A percentile compares a stretch with the other conserved stretches of the same genome.
These are phyloP conservation scores for Tricholoma furcatifolium DNA, from an alignment of 768 basidiomycete genomes.

Conservation along the genomic window DNA sequence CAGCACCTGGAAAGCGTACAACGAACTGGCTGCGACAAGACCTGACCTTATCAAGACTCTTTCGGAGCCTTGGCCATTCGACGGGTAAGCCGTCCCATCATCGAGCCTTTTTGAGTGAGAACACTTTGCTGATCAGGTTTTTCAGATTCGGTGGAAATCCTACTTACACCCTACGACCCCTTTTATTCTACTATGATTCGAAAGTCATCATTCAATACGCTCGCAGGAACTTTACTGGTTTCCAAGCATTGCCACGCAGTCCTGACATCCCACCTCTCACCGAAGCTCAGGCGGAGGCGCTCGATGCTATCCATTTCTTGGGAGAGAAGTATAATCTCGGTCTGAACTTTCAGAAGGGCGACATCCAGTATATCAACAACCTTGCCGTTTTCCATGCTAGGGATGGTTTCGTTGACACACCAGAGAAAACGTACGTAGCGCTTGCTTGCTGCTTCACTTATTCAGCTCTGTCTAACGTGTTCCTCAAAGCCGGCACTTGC, in stretches of 20 bases:
- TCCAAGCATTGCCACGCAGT: constrained; percentile 8
- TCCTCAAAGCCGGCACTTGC: constrained; percentile 31
- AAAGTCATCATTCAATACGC: constrained; percentile 45
- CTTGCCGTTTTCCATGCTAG: constrained; percentile 40
- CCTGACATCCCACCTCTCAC: constrained; percentile 40
- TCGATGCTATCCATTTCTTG: constrained; percentile 41
- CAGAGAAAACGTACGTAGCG: constrained; percentile 34
- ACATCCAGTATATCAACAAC: constrained; percentile 47
- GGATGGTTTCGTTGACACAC: constrained; percentile 38
- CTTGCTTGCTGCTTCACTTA: neutral
- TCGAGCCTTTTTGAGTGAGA: neutral
- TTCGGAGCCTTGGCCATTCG: constrained; percentile 40
- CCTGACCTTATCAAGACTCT: constrained; percentile 43
- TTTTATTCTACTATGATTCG: constrained; percentile 36
- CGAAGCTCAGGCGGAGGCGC: constrained; percentile 44
- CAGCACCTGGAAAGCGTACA: constrained; percentile 41
- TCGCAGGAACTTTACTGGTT: constrained; percentile 42
- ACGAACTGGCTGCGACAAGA: constrained; percentile 42
- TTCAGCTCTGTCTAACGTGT: neutral
- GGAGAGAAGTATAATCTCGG: constrained; percentile 40
- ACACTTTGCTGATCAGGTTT: neutral
- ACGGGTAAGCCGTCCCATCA: constrained; percentile 25
- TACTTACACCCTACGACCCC: constrained; percentile 32
- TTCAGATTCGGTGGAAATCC: constrained; percentile 33
- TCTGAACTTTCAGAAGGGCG: constrained; percentile 44